Evolutionary conservation across 2,329 filamentous ascomycete genomes (phyloP), one percentile per base, ranked within the genome.

Genomic region (Coniella vitis): DNA sequence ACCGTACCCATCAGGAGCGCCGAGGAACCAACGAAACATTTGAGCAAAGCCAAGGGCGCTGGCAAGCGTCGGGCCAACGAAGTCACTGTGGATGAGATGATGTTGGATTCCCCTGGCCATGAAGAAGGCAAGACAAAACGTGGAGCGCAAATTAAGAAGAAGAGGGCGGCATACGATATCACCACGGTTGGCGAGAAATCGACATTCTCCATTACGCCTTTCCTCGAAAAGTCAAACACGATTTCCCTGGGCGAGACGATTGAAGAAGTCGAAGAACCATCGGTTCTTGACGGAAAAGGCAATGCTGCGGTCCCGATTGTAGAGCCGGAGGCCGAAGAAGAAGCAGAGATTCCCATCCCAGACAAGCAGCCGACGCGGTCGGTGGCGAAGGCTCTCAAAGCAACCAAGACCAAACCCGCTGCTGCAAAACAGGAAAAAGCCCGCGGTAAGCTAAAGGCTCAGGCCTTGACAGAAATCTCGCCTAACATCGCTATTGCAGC

Each of bases 181-280:
- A 75, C 78, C 1, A 69, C 81, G 48, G 71, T 86, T 4, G 89
- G 87, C 25, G 88, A 95, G 61, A 96, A 95, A 65, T 96, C 90
- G 0, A 83, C 78, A 3, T 96, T 97, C 65, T 95, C 90, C 4
- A 89, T 96, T 55, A 97, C 91, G 0, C 91, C 91, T 0, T 96
- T 95, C 71, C 73, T 97, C 53, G 95, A 90, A 65, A 81, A 76
- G 65, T 53, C 51, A 2, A 53, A 53, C 14, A 72, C 65, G 4
- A 62, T 75, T 53, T 83, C 73, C 55, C 69, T 84, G 13, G 54
- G 61, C 10, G 70, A 73, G 17, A 65, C 66, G 1, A 69, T 70
- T 21, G 65, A 66, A 19, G 56, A 59, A 17, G 58, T 51, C 3
- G 55, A 63, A 25, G 71, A 68, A 29, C 52, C 52, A 12, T 53